These are phyloP conservation scores for Chenopodium suecicum DNA, from an alignment of 148 eudicot species.

Conservation along the genomic window DNA sequence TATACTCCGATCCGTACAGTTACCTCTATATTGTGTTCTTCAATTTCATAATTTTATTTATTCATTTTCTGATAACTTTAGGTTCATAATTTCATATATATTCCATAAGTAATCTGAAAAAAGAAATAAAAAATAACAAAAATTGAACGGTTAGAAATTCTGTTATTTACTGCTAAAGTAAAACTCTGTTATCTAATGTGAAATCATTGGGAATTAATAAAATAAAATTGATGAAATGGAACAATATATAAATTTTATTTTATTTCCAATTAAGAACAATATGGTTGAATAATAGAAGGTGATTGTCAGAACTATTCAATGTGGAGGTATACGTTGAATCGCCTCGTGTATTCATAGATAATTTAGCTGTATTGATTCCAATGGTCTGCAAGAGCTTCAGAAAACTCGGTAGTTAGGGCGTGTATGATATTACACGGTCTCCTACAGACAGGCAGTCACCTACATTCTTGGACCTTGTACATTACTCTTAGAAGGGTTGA, in stretches of 20 bases:
- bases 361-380: background rate
- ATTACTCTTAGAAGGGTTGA: background rate
- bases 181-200: background rate
- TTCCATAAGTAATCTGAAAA: too few relatives aligned
- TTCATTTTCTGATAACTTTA: too few relatives aligned
- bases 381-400: background rate
- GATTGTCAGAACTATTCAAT: background rate
- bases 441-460: background rate
- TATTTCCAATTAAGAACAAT: background rate
- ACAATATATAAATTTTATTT: too few relatives aligned
- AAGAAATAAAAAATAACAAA: too few relatives aligned
- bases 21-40: background rate
- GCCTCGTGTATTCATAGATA: background rate
- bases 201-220: too few relatives aligned
- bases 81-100: too few relatives aligned
- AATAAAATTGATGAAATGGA: background rate
- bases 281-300: background rate
- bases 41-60: background rate
- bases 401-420: background rate
- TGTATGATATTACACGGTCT: background rate
- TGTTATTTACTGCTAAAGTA: background rate
- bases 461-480: background rate
- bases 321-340: background rate
- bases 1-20: background rate
- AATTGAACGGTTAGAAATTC: background rate